phyloP scores from a whole-genome alignment of 345 rosid species.

The Boechera retrofracta region DNA sequence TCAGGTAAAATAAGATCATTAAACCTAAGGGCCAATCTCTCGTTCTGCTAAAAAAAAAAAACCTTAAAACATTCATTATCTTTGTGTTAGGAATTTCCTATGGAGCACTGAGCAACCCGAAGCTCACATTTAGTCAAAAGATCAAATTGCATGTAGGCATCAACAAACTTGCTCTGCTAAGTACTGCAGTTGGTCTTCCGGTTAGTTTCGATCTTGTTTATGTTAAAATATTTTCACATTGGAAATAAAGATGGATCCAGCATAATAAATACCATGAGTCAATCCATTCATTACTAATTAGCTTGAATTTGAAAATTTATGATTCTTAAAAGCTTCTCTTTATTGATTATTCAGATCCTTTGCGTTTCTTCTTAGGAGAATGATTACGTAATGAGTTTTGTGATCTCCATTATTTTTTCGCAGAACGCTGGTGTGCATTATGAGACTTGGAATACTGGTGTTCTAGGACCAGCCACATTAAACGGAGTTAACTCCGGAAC shows the following conservation, averaged over 20 bases:
- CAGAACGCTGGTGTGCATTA: conserved; percentile 77
- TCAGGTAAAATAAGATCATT: conserved; percentile 53
- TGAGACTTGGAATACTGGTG: conserved; percentile 74
- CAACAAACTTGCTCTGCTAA: conserved; percentile 77
- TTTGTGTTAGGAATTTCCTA: conserved; percentile 66
- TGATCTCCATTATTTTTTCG: not conserved
- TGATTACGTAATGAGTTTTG: not conserved
- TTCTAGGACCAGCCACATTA: conserved; percentile 70
- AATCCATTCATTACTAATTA: not conserved
- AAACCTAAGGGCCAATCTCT: not conserved
- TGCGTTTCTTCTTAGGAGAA: conserved; percentile 42
- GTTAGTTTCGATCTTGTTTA: conserved; percentile 50
- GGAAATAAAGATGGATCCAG: not conserved
- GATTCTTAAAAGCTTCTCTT: not conserved
- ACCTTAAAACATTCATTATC: not conserved
- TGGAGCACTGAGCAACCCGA: conserved; percentile 56
- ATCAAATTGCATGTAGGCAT: conserved; percentile 69
- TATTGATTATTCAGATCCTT: conserved; percentile 28
- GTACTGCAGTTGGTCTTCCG: conserved; percentile 85
- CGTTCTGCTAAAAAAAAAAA: not conserved
- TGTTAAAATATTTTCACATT: not conserved
- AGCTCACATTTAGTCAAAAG: conserved; percentile 64
- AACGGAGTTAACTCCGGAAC: conserved; percentile 69
- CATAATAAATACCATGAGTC: not conserved
- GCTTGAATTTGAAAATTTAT: too few relatives aligned